Evolutionary conservation across 768 basidiomycete genomes (phyloP), one percentile per base, ranked within the genome.

Genomic region (Trametes cubensis): DNA sequence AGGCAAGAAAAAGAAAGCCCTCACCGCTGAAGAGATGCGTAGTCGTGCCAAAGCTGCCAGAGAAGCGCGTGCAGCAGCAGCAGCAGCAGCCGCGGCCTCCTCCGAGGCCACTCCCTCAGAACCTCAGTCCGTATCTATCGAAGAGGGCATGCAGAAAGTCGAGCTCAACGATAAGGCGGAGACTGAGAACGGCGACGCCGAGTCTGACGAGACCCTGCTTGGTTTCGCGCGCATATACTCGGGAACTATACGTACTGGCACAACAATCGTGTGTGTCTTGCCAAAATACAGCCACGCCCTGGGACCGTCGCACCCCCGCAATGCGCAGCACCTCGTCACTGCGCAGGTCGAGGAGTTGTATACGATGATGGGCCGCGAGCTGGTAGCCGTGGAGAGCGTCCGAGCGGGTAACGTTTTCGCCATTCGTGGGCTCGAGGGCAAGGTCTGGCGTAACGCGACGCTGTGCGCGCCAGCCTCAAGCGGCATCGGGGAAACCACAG

Each of bases 351-450:
- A 86, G 60, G 87, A 85, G 6, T 74, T 99, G 54, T 99, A 98
- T 74, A 84, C 90, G 51, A 98, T 99, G 94, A 98, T 99, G 97
- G 97, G 97, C 3, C 79, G 93, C 45, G 95, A 98, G 70, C 80
- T 99, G n/a, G 86, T 92, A 0, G 80, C 88, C 0, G 92, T 96
- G 3, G 80, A 90, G 21, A 80, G 79, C 62, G 95, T 98, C 1
- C 83, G 83, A 30, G 95, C 97, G 1, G 97, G 97, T 8, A 95
- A 96, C 71, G 91, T 95, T 5, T 98, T 98, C 66, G 97, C 95
- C 2, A 86, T 98, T 64, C 88, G 80, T 65, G 96, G 97, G 0
- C 74, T 98, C 58, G 92, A 92, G 69, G 92, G 94, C 1, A 90
- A 87, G 67, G 94, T 98, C 2, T 90, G 90, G 83, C 80, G 96